Base-by-base conservation (phyloP, 371 early-diverging fungal genomes). In the Mucor indicus region DNA sequence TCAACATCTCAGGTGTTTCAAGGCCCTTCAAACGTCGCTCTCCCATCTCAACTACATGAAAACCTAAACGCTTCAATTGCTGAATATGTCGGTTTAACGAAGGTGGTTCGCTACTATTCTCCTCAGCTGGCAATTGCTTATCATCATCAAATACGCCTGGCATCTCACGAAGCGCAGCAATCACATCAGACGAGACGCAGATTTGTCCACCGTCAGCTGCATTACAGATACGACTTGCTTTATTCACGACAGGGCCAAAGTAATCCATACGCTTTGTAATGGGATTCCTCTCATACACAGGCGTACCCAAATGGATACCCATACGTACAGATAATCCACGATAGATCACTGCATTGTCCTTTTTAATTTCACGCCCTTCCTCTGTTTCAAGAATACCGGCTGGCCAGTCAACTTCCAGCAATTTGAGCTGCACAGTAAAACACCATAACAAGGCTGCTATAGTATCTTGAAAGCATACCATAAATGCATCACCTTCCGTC, bases 401-500 rank as follows among this genome's bases (percentile, higher is more conserved):
- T 5, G 96, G 98, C 98, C 98, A 97, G 45, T 95, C 93, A 1
- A 86, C 86, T 38, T 80, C 77, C n/a, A 96, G 64, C 19, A 97
- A 69, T 29, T 89, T 85, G 25, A 86, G 64, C 52, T 97, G 98
- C 0, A 91, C 95, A 3, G 86, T 86, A 53, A 95, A 71, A 58
- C 95, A 93, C 91, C 93, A 97, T 12, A 92, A 68, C 49, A 95
- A 67, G 1, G 98, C 98, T 15, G 87, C 80, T 3, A 89, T 76
- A 2, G 90, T 86, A 39, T 90, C 86, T 25, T 90, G 87, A 69
- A 97, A 97, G 46, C 88, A 87, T 20, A 95, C 93, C 91, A 95
- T 95, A 60, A 96, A 91, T 1, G 95, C 94, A 62, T 97, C 98
- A 32, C 98, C 98, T 77, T 97, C 98, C 2, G 95, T 96, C 63